Conservation (phyloP, 1,284 basidiomycete species). For the Megacollybia platyphylla region DNA sequence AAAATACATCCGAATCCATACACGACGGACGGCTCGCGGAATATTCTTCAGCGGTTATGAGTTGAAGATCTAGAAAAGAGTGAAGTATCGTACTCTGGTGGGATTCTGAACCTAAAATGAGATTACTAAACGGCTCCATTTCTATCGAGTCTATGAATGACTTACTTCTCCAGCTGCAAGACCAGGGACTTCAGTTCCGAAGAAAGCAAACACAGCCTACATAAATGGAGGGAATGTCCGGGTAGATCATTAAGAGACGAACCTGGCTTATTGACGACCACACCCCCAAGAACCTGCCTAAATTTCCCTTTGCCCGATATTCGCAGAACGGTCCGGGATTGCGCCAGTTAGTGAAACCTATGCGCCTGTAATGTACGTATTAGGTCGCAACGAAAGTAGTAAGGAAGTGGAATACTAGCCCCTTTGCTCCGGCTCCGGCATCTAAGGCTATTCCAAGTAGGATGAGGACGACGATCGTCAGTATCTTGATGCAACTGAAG, state of each 20-base stretch:
- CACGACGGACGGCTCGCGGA: background rate
- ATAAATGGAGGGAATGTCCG: too few relatives aligned
- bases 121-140: background rate
- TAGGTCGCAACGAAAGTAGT: background rate
- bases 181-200: background rate
- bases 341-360: conserved; percentile 8
- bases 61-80: background rate
- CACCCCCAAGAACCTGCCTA: background rate
- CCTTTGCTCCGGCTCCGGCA: background rate
- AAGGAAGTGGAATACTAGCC: background rate
- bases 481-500: conserved; percentile 11
- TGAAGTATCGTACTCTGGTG: background rate
- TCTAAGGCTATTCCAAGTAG: conserved; percentile 5
- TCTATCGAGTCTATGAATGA: too few relatives aligned
- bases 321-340: conserved; percentile 7
- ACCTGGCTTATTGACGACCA: background rate
- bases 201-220: conserved; percentile 8
- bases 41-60: background rate
- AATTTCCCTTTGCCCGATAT: background rate
- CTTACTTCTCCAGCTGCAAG: too few relatives aligned
- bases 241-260: too few relatives aligned
- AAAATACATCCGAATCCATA: background rate
- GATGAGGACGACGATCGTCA: conserved; percentile 9
- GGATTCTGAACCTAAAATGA: background rate
- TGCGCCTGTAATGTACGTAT: conserved; percentile 6